Conservation (phyloP, 768 basidiomycete species). For the Ramaria sp. region DNA sequence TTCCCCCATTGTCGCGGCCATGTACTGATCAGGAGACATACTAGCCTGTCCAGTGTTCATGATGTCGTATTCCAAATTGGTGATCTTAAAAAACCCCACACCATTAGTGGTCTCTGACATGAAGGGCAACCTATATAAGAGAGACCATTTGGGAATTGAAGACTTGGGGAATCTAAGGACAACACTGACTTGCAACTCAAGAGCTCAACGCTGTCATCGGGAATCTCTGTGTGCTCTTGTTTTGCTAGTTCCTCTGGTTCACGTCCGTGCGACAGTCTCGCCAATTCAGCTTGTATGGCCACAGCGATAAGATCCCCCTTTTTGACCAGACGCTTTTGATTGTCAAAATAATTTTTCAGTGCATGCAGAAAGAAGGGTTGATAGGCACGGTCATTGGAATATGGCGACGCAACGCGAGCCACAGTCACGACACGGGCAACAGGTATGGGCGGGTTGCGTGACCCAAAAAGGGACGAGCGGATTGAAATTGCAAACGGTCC, state of each 20-base stretch:
- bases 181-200: slow-evolving; percentile 1
- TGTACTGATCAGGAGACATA: slow-evolving; percentile 34
- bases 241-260: slow-evolving; percentile 16
- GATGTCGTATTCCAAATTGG: slow-evolving; percentile 60
- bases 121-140: not conserved
- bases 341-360: slow-evolving; percentile 53
- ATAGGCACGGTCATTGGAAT: slow-evolving; percentile 53
- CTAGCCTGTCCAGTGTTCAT: slow-evolving; percentile 28
- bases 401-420: slow-evolving; percentile 70
- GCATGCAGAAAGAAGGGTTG: slow-evolving; percentile 51
- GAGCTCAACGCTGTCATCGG: not conserved
- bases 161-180: not conserved
- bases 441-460: slow-evolving; percentile 49
- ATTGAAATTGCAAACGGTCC: slow-evolving; percentile 24
- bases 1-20: slow-evolving; percentile 51
- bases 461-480: slow-evolving; percentile 50
- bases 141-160: not conserved
- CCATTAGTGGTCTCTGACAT: slow-evolving; percentile 24
- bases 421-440: slow-evolving; percentile 60
- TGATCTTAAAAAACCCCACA: slow-evolving; percentile 68
- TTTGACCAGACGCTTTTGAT: slow-evolving; percentile 47
- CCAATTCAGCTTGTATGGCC: slow-evolving; percentile 44
- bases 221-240: slow-evolving; percentile 13
- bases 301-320: slow-evolving; percentile 66
- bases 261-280: slow-evolving; percentile 14